These are phyloP conservation scores for Barnettozyma pratensis DNA, from an alignment of 805 yeast species.

Conservation along the genomic window DNA sequence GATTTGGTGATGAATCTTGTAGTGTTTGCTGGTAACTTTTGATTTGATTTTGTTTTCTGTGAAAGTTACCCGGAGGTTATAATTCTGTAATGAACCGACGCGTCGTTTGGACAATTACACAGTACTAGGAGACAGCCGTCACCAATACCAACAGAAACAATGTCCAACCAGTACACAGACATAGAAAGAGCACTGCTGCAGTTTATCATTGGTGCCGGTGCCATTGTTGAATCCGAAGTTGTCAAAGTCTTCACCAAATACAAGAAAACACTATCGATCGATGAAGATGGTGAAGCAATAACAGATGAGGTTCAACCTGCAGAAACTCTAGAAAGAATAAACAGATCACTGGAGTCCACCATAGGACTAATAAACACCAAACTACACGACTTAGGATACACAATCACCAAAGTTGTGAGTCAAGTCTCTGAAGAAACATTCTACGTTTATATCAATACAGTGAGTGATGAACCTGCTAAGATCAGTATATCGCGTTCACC, in stretches of 20 bases:
- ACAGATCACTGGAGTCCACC: constrained; percentile 14
- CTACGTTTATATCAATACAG: constrained; percentile 33
- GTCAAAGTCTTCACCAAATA: constrained; percentile 1
- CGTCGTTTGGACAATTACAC: neutral
- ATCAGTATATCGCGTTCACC: constrained; percentile 30
- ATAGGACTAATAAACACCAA: constrained; percentile 22
- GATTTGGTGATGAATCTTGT: too few relatives aligned
- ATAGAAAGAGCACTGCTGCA: constrained; percentile 25
- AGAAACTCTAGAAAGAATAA: too few relatives aligned
- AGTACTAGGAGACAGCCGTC: too few relatives aligned
- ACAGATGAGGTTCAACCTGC: neutral
- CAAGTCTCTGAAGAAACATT: constrained; percentile 30
- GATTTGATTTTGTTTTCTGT: neutral
- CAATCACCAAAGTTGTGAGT: constrained; percentile 30
- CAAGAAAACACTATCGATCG: neutral
- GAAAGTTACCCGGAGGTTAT: neutral
- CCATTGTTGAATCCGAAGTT: constrained; percentile 13
- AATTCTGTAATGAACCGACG: neutral
- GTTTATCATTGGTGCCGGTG: constrained; percentile 28
- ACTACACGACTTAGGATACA: constrained; percentile 31
- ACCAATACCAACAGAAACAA: neutral
- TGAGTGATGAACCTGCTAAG: constrained; percentile 32
- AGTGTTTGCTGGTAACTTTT: too few relatives aligned
- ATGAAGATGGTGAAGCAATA: constrained; percentile 3
- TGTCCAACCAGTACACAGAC: constrained; percentile 8